Conservation (phyloP, 768 basidiomycete genomes). For the Glaciozyma antarctica region DNA sequence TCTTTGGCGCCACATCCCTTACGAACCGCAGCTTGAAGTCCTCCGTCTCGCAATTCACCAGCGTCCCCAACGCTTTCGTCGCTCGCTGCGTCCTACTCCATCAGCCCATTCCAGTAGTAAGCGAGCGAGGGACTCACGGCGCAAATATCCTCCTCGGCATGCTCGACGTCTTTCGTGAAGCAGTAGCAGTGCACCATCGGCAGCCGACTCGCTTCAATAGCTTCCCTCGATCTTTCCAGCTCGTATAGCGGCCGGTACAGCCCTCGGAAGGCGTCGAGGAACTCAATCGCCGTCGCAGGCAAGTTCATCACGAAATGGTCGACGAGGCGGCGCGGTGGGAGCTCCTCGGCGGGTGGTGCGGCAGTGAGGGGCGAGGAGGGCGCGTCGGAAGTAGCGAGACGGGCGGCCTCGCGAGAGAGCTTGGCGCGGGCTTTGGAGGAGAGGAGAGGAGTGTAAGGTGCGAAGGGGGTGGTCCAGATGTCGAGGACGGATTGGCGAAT, state of each 20-base stretch:
- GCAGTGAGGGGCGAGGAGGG: neutral
- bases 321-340: conserved; percentile 50
- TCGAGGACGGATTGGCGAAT: conserved; percentile 54
- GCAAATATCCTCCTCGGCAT: conserved; percentile 67
- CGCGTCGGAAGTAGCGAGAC: neutral
- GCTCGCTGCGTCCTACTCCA: conserved; percentile 33
- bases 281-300: conserved; percentile 79
- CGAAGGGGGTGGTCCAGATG: conserved; percentile 59
- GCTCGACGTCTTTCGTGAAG: conserved; percentile 75
- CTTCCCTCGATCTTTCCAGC: conserved; percentile 13
- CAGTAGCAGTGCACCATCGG: conserved; percentile 94
- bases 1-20: conserved; percentile 85
- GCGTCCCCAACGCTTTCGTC: conserved; percentile 33
- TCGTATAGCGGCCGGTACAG: conserved; percentile 47
- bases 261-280: conserved; percentile 79
- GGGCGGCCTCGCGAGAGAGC: conserved; percentile 15
- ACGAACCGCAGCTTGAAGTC: conserved; percentile 57
- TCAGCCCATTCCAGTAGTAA: conserved; percentile 36
- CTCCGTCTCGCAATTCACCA: conserved; percentile 42
- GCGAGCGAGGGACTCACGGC: conserved; percentile 49
- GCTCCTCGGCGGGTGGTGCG: neutral
- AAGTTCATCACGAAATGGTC: conserved; percentile 97
- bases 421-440: conserved; percentile 14
- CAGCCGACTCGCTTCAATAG: conserved; percentile 43
- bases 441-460: conserved; percentile 37